Conservation (phyloP, 148 eudicot genomes). For the Silene latifolia region DNA sequence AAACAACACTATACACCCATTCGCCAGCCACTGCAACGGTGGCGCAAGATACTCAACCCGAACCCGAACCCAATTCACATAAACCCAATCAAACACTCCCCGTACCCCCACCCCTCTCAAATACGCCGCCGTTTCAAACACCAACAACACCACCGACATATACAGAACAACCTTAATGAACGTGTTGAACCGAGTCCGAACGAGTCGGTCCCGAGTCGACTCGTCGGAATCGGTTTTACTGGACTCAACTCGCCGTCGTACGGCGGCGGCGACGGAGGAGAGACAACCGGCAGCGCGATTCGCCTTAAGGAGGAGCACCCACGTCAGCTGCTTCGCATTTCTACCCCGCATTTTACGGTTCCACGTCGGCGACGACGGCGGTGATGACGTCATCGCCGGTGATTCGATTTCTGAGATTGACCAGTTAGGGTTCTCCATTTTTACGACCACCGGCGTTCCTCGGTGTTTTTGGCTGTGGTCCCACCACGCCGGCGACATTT, state of each 20-base stretch:
- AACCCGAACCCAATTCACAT: conserved; percentile 1
- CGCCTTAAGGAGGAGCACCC: conserved; percentile 80
- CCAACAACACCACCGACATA: not conserved
- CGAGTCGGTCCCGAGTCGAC: not conserved
- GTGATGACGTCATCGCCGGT: conserved; percentile 18
- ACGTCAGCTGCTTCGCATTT: conserved; percentile 81
- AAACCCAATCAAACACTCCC: conserved; percentile 11
- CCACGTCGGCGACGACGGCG: conserved; percentile 7
- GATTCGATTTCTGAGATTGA: conserved; percentile 70
- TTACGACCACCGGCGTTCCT: conserved; percentile 86
- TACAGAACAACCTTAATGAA: conserved; percentile 23
- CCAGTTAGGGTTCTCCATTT: conserved; percentile 96
- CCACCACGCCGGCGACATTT: conserved; percentile 78
- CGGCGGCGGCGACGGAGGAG: conserved; percentile 54
- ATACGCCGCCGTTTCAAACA: conserved; percentile 3
- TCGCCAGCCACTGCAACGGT: conserved; percentile 10
- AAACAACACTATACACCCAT: conserved; percentile 12
- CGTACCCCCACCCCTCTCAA: not conserved
- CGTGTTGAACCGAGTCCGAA: conserved; percentile 33
- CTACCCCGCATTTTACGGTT: conserved; percentile 40
- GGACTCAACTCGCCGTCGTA: conserved; percentile 65
- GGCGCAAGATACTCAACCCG: not conserved
- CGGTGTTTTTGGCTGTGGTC: conserved; percentile 31
- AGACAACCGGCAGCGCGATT: conserved; percentile 83
- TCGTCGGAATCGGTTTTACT: conserved; percentile 55